Evolutionary conservation across 2,329 filamentous ascomycete genomes (phyloP).

Genomic region (Samsoniella hepiali): DNA sequence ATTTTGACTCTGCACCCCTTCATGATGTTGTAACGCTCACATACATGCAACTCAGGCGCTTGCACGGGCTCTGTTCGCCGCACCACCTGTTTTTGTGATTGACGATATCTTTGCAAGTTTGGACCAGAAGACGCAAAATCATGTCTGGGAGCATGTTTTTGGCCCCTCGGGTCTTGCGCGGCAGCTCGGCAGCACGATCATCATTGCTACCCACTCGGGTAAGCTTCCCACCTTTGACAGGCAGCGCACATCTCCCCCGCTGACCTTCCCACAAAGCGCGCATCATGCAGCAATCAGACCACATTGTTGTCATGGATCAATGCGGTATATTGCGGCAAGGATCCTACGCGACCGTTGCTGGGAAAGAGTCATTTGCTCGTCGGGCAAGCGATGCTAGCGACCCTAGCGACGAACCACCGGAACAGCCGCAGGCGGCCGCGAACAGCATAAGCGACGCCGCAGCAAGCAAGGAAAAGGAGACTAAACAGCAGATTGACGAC

Average conservation of each 20-base stretch:
- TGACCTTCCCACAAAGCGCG: background rate
- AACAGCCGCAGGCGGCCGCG: background rate
- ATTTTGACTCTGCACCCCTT: background rate
- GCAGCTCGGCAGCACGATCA: conserved; percentile 15
- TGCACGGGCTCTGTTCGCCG: conserved; percentile 83
- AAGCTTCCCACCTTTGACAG: background rate
- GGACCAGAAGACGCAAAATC: conserved; percentile 42
- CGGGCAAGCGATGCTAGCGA: background rate
- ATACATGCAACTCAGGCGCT: conserved; percentile 77
- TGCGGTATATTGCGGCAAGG: background rate
- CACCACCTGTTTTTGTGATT: conserved; percentile 82
- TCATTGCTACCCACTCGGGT: conserved; percentile 12
- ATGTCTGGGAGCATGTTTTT: conserved; percentile 11
- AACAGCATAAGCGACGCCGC: background rate
- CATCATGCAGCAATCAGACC: conserved; percentile 7
- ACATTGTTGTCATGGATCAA: background rate
- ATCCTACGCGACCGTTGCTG: background rate
- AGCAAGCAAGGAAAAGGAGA: background rate
- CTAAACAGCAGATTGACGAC: conserved; percentile 2
- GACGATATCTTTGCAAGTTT: conserved; percentile 88
- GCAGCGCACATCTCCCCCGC: background rate
- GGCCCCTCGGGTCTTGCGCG: conserved; percentile 18
- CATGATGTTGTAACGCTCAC: conserved; percentile 64
- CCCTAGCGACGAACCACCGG: background rate
- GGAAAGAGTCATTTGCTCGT: background rate